These are phyloP conservation scores for Rosa multiflora DNA, from an alignment of 306 rosid species.

Conservation along the genomic window DNA sequence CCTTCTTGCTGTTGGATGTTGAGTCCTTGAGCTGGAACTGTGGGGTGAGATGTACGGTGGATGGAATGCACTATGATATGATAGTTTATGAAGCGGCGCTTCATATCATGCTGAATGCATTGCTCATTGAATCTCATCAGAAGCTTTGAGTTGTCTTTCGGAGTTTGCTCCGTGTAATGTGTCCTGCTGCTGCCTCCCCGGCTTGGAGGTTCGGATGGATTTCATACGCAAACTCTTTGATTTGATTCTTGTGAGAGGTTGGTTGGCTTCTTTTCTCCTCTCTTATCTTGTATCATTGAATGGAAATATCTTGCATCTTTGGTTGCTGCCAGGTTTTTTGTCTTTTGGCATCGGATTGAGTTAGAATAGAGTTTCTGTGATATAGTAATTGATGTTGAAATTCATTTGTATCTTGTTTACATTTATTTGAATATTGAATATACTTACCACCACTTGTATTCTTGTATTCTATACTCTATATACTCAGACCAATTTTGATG, in stretches of 20 bases:
- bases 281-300: constrained; percentile 3
- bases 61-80: constrained; percentile 86
- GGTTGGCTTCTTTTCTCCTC: constrained; percentile 28
- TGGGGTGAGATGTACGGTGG: constrained; percentile 85
- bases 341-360: constrained; percentile 23
- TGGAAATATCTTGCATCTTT: constrained; percentile 8
- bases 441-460: constrained; percentile 40
- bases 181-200: background rate
- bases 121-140: constrained; percentile 95
- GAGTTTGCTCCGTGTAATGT: constrained; percentile 28
- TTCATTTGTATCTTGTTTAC: constrained; percentile 18
- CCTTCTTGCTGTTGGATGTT: constrained; percentile 63
- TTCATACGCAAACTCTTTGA: constrained; percentile 25
- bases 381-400: constrained; percentile 39
- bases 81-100: constrained; percentile 77
- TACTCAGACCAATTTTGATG: constrained; percentile 19
- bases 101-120: constrained; percentile 80
- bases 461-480: constrained; percentile 26
- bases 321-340: constrained; percentile 18
- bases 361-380: constrained; percentile 37
- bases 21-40: constrained; percentile 89
- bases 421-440: constrained; percentile 31
- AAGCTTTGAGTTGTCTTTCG: constrained; percentile 53
- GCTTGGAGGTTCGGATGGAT: constrained; percentile 15
- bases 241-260: constrained; percentile 35